Evolutionary conservation across 2,329 filamentous ascomycete genomes (phyloP).

Genomic region (Aspergillus tubingensis): DNA sequence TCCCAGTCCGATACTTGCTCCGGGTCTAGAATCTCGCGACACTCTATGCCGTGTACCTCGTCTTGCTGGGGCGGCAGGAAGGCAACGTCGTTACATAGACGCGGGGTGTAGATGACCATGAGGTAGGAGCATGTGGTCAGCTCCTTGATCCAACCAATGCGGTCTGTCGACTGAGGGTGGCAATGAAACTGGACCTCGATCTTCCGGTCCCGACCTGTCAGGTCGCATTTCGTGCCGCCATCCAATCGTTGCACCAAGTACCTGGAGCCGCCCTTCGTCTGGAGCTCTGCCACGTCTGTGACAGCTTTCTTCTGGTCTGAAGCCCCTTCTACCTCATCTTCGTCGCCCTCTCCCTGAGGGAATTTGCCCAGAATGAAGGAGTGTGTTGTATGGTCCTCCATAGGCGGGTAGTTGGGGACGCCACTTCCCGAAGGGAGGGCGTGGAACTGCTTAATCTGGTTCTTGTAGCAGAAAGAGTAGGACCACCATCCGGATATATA

Average conservation of each 20-base stretch:
- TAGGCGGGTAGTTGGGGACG: constrained; percentile 68
- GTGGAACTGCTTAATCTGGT: constrained; percentile 87
- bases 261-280: constrained; percentile 78
- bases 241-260: constrained; percentile 82
- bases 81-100: constrained; percentile 82
- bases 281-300: constrained; percentile 63
- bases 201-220: constrained; percentile 77
- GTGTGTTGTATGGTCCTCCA: constrained; percentile 72
- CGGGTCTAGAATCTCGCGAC: constrained; percentile 67
- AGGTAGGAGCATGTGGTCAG: constrained; percentile 87
- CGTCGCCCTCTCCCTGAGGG: constrained; percentile 34
- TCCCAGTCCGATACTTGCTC: constrained; percentile 55
- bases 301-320: constrained; percentile 32
- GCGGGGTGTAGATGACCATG: constrained; percentile 88
- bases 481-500: constrained; percentile 91
- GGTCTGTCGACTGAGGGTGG: constrained; percentile 71
- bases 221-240: constrained; percentile 79
- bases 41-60: constrained; percentile 74
- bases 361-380: constrained; percentile 76
- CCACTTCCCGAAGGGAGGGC: constrained; percentile 71
- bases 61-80: constrained; percentile 81
- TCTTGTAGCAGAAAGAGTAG: constrained; percentile 90
- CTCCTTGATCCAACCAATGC: constrained; percentile 92
- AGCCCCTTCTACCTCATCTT: constrained; percentile 31
- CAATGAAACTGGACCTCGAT: constrained; percentile 82